Evolutionary conservation across 2,329 filamentous ascomycete species (phyloP).

Genomic region (Monosporascus sp.): DNA sequence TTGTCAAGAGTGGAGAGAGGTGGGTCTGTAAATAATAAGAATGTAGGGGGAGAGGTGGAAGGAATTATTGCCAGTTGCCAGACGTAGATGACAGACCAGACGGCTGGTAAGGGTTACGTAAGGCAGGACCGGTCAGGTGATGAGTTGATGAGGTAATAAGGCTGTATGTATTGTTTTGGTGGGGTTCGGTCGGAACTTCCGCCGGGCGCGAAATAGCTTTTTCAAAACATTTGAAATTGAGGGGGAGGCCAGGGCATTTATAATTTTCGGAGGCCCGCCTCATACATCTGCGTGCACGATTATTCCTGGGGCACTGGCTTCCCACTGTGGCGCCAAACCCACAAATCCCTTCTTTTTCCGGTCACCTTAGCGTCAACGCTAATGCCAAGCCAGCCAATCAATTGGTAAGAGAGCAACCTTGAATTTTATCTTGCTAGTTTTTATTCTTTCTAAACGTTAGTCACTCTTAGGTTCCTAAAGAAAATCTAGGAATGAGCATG

Average conservation of each 20-base stretch:
- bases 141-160: conserved; percentile 18
- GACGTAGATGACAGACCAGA: conserved; percentile 19
- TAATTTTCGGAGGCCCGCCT: conserved; percentile 40
- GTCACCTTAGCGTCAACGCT: conserved; percentile 22
- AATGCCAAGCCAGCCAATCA: conserved; percentile 19
- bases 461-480: conserved; percentile 19
- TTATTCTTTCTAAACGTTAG: conserved; percentile 18
- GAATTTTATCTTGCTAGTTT: conserved; percentile 20
- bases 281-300: conserved; percentile 20
- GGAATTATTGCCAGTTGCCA: conserved; percentile 8
- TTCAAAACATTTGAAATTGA: conserved; percentile 43
- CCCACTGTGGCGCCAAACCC: conserved; percentile 26
- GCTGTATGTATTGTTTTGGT: conserved; percentile 29
- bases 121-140: conserved; percentile 19
- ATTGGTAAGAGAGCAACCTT: conserved; percentile 14
- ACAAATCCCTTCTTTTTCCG: conserved; percentile 21
- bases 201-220: conserved; percentile 34
- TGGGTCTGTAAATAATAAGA: too few relatives aligned
- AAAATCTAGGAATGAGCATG: too few relatives aligned
- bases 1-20: too few relatives aligned
- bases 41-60: not conserved
- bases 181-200: conserved; percentile 53
- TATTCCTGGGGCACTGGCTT: conserved; percentile 22
- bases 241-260: conserved; percentile 49
- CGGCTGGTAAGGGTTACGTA: conserved; percentile 20